Percentiles rank a stretch among this genome's conserved stretches.
Conservation (phyloP, 768 basidiomycete genomes). For the Xerocomellus chrysenteron region DNA sequence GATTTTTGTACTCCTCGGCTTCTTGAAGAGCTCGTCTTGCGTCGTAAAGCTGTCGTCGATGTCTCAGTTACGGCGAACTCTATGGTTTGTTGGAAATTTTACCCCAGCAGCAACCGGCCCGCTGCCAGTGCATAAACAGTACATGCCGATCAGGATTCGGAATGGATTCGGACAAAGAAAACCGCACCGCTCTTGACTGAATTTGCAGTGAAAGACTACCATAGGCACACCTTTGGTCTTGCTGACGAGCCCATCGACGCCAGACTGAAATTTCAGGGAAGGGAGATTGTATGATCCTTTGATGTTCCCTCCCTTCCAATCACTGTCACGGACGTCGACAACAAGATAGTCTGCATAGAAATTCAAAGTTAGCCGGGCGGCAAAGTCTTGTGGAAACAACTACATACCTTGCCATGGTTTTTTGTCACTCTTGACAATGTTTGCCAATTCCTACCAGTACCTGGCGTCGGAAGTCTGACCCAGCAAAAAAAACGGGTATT, state of each 20-base stretch:
- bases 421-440: slow-evolving; percentile 65
- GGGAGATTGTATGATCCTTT: slow-evolving; percentile 61
- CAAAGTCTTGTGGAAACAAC: background rate
- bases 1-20: slow-evolving; percentile 42
- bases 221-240: slow-evolving; percentile 59
- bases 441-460: slow-evolving; percentile 59
- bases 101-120: slow-evolving; percentile 81
- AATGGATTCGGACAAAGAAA: background rate
- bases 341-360: slow-evolving; percentile 57
- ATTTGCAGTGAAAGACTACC: slow-evolving; percentile 76
- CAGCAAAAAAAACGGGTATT: slow-evolving; percentile 1
- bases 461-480: slow-evolving; percentile 11
- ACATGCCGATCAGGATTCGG: slow-evolving; percentile 3
- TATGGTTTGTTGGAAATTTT: slow-evolving; percentile 17
- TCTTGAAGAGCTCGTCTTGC: slow-evolving; percentile 51
- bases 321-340: slow-evolving; percentile 84
- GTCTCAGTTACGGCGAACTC: slow-evolving; percentile 4
- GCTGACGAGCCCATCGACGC: slow-evolving; percentile 57
- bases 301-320: slow-evolving; percentile 79
- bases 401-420: slow-evolving; percentile 42
- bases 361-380: background rate
- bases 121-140: slow-evolving; percentile 40
- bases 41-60: slow-evolving; percentile 55
- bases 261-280: slow-evolving; percentile 54
- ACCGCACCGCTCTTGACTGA: slow-evolving; percentile 73